Conservation (phyloP, 257 asterid species). For the Prunella vulgaris region DNA sequence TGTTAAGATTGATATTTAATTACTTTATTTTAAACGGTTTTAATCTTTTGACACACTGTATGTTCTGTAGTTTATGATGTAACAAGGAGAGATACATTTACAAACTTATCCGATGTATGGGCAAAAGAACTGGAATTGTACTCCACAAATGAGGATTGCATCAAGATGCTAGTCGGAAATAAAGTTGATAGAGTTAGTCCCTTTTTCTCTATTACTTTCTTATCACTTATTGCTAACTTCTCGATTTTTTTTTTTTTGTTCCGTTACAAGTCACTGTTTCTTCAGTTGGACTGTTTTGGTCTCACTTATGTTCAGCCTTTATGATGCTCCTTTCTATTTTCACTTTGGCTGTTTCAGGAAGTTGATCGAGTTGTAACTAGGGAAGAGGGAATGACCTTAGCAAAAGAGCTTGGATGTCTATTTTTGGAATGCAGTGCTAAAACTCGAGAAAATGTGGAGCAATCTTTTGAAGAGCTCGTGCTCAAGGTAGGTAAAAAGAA, state of each 20-base stretch:
- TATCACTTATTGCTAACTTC: background rate
- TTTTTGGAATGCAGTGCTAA: slow-evolving; percentile 90
- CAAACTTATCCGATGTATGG: slow-evolving; percentile 82
- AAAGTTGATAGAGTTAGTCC: slow-evolving; percentile 77
- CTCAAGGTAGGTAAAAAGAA: slow-evolving; percentile 46
- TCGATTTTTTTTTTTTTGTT: background rate
- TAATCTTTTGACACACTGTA: slow-evolving; percentile 9
- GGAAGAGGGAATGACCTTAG: slow-evolving; percentile 77
- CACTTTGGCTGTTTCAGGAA: slow-evolving; percentile 43
- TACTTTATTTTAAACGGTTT: background rate
- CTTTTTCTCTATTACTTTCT: slow-evolving; percentile 10
- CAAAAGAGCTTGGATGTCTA: slow-evolving; percentile 71
- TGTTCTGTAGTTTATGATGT: slow-evolving; percentile 69
- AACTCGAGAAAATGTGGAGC: slow-evolving; percentile 84
- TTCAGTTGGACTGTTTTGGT: background rate
- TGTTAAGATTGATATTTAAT: background rate
- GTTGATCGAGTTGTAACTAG: slow-evolving; percentile 70
- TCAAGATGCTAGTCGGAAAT: slow-evolving; percentile 93
- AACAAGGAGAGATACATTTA: slow-evolving; percentile 81
- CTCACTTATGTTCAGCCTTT: background rate
- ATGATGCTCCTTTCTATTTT: background rate
- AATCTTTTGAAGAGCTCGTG: slow-evolving; percentile 74
- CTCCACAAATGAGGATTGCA: slow-evolving; percentile 68
- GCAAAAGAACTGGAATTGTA: slow-evolving; percentile 85
- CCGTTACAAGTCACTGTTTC: background rate